Base-by-base conservation (phyloP, 139 green algal genomes). In the Picochlorum sp. region DNA sequence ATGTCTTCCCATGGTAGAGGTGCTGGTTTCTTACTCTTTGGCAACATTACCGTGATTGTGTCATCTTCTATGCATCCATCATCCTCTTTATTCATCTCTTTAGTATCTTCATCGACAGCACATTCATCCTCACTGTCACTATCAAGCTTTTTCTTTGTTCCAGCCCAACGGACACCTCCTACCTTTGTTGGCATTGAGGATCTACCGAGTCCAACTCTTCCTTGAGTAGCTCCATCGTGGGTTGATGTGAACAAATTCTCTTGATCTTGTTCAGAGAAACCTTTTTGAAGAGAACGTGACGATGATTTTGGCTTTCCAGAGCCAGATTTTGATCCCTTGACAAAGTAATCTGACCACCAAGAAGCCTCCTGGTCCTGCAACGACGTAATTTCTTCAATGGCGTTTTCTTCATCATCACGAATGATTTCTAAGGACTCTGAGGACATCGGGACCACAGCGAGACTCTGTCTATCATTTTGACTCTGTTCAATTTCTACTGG, bases 251-350 rank as follows among this genome's bases (percentile, higher is more conserved):
- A 95, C 36, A 95, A 63, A 40, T 87, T 76, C 47, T 80, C 73
- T 64, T 95, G 87, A 63, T 95, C 87, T 49, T 91, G 37, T 65
- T 95, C 87, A 58, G 52, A 61, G 52, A 95, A 95, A 31, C 77
- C 85, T 12, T 58, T 25, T n/a, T n/a, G n/a, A n/a, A n/a, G n/a
- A n/a, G n/a, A n/a, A n/a, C n/a, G n/a, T n/a, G n/a, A n/a, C n/a
- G n/a, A n/a, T n/a, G n/a, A n/a, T n/a, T n/a, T n/a, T n/a, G n/a
- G n/a, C n/a, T 5, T 53, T 4, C 16, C 24, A 53, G n/a, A n/a
- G 12, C 44, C 44, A 14, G 24, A 14, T 47, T 20, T 61, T 9
- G 25, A 12, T 26, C 32, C 26, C 25, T 31, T 14, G 18, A 49
- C 32, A 30, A 61, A 61, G 32, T 61, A 61, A 14, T 20, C 16